Evolutionary conservation across 768 basidiomycete genomes (phyloP).

Genomic region (Kwoniella dejecticola): DNA sequence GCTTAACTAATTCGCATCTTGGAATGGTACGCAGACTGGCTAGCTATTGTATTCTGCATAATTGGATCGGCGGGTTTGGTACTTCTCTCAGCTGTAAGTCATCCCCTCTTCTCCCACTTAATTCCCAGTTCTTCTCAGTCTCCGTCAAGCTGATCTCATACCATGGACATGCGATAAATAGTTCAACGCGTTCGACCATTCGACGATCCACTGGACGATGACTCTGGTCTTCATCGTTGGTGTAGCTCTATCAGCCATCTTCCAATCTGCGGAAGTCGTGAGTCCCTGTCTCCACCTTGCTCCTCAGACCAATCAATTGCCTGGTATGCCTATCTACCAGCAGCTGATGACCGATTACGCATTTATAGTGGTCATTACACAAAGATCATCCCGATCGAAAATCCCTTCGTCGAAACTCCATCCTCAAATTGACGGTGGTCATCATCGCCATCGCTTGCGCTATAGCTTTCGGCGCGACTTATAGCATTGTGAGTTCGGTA

Average conservation of each 20-base stretch:
- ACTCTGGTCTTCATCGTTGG: slow-evolving; percentile 56
- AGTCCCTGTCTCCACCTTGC: slow-evolving; percentile 12
- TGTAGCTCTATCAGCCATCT: slow-evolving; percentile 55
- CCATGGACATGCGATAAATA: too few relatives aligned
- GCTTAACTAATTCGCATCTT: not conserved
- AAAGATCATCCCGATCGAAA: slow-evolving; percentile 56
- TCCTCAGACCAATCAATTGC: too few relatives aligned
- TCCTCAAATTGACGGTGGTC: slow-evolving; percentile 56
- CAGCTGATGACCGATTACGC: too few relatives aligned
- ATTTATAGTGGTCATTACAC: slow-evolving; percentile 53
- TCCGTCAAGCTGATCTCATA: too few relatives aligned
- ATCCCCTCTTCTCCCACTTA: too few relatives aligned
- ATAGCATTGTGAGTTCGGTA: slow-evolving; percentile 32
- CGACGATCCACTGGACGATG: slow-evolving; percentile 50
- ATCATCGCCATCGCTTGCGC: slow-evolving; percentile 50
- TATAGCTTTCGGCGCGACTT: slow-evolving; percentile 55
- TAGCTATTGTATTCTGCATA: slow-evolving; percentile 53
- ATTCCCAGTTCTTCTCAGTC: too few relatives aligned
- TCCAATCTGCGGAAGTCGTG: slow-evolving; percentile 55
- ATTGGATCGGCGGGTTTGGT: slow-evolving; percentile 54
- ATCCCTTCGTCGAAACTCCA: slow-evolving; percentile 53
- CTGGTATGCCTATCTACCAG: too few relatives aligned
- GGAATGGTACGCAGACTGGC: slow-evolving; percentile 40
- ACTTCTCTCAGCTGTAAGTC: slow-evolving; percentile 51
- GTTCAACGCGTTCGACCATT: slow-evolving; percentile 53